Evolutionary conservation across 176 grass and related monocot species (phyloP).

Genomic region (Elaeis guineensis): DNA sequence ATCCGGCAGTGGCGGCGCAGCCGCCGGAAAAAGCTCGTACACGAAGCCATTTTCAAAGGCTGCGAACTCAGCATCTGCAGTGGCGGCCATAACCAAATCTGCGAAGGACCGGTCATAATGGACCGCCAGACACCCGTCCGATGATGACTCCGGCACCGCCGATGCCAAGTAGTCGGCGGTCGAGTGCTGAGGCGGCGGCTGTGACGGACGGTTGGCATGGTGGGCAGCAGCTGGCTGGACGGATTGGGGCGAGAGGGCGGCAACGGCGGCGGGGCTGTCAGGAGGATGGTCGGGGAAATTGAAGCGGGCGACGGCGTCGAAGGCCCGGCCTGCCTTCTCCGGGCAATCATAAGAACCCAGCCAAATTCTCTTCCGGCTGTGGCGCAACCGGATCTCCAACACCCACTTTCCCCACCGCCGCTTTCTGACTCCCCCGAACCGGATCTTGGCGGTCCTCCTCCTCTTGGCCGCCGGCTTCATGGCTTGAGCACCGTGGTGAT

Average conservation of each 20-base stretch:
- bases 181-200: no score
- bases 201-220: not conserved
- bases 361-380: constrained; percentile 12
- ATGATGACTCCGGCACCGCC: no score
- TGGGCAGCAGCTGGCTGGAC: not conserved
- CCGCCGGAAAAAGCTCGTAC: no score
- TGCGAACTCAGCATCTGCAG: no score
- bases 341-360: not conserved
- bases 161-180: no score
- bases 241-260: not conserved
- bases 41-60: no score
- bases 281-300: constrained; percentile 7
- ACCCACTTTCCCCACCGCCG: constrained; percentile 8
- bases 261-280: not conserved
- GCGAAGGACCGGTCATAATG: no score
- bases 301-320: constrained; percentile 8
- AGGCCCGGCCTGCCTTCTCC: constrained; percentile 4
- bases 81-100: no score
- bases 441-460: no score
- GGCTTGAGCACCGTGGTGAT: no score
- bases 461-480: not conserved
- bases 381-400: constrained; percentile 5
- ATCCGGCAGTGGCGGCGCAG: not conserved
- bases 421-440: not conserved
- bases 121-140: no score